Conservation (phyloP, 2,329 filamentous ascomycete genomes). For the Nemania serpens region DNA sequence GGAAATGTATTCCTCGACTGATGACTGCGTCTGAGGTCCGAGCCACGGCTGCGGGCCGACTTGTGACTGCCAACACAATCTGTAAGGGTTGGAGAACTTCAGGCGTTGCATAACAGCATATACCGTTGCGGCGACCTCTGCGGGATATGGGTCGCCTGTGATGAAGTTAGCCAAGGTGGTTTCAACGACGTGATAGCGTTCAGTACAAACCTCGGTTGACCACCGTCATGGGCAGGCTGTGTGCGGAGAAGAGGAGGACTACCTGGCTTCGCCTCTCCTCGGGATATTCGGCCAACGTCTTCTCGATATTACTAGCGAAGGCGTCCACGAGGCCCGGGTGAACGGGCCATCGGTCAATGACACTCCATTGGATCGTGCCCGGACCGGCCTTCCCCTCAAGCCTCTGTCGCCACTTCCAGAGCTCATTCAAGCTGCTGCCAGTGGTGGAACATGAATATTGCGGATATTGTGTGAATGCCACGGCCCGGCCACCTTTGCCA, state of each 20-base stretch:
- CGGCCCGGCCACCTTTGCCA: conserved; percentile 87
- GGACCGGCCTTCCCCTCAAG: conserved; percentile 75
- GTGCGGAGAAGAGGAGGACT: conserved; percentile 89
- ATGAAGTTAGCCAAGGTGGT: conserved; percentile 36
- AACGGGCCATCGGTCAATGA: conserved; percentile 97
- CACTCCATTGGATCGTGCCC: conserved; percentile 89
- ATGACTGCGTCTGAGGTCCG: conserved; percentile 87
- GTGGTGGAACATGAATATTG: conserved; percentile 99
- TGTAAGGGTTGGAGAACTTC: conserved; percentile 86
- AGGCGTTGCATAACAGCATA: conserved; percentile 95
- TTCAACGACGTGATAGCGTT: background rate
- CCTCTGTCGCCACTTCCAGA: conserved; percentile 95
- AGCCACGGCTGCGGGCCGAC: conserved; percentile 96
- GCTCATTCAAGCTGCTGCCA: conserved; percentile 91
- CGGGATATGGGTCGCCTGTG: conserved; percentile 86
- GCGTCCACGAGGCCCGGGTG: conserved; percentile 89
- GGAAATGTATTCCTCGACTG: conserved; percentile 85
- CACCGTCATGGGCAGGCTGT: conserved; percentile 95
- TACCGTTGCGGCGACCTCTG: conserved; percentile 94
- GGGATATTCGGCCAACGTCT: conserved; percentile 81
- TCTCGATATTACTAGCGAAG: conserved; percentile 90
- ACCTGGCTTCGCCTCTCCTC: conserved; percentile 78
- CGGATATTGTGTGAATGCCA: conserved; percentile 97
- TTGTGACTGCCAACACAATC: conserved; percentile 97
- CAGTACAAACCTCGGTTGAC: conserved; percentile 76